Evolutionary conservation across 306 rosid genomes (phyloP), one percentile per base, ranked within the genome.

Genomic region (Begonia masoniana): DNA sequence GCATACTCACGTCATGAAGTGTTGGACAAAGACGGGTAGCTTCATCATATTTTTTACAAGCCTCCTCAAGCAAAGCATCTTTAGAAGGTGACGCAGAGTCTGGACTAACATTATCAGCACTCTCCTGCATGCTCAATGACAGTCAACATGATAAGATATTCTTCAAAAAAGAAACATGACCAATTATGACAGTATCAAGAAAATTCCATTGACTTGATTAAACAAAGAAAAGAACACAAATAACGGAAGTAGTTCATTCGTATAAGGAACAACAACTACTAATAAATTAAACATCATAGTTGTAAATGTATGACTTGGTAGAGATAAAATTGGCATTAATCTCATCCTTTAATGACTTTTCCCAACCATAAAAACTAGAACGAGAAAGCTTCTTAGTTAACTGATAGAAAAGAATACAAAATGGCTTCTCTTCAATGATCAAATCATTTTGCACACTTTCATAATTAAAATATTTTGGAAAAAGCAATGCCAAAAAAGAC

Each of bases 51-150:
- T 92, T 92, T 77, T 60, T 86, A 77, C 99, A 92, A 64, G 99
- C 99, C 72, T 92, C 99, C 84, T 92, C 99, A 51, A 86, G 96
- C 80, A 92, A 76, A 45, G 99, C 82, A 79, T 92, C 99, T 76
- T 86, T 92, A 31, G 99, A 92, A 70, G 96, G 99, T 54, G 96
- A 79, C n/a, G 78, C 74, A 66, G 99, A 86, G 64, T 92, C 99
- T 63, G 85, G 80, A 68, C 80, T 77, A 52, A 92, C 99, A 63
- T 92, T 92, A 62, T 86, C 99, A 21, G 99, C 99, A 77, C 96
- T 92, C 81, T 92, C 99, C 99, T 92, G 99, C 72, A 71, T 24
- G 42, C 21, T 54, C 66, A 52, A 52, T 16, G 58, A 71, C 71
- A 41, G 14, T 52, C 56, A 52, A 50, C 39, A 31, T 31, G 39